Conservation (phyloP, 140 eudicot species). For the Ambrosia hybrid region DNA sequence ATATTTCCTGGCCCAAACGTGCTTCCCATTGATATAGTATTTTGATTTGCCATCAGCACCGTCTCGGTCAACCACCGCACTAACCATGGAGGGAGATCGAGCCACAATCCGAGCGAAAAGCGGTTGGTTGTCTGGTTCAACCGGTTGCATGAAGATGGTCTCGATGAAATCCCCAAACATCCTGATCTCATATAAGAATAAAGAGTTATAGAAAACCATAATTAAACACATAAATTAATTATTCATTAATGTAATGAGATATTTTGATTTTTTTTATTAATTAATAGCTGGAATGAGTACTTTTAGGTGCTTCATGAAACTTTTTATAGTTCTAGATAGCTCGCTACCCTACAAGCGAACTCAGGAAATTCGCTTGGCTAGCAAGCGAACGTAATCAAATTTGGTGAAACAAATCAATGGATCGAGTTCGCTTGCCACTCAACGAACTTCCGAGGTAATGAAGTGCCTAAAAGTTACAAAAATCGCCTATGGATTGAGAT, state of each 20-base stretch:
- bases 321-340: too few species aligned
- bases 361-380: too few species aligned
- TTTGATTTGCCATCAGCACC: conserved; percentile 30
- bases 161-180: conserved; percentile 42
- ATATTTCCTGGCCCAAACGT: conserved; percentile 40
- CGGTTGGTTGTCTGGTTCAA: conserved; percentile 23
- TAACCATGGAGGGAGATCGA: conserved; percentile 19
- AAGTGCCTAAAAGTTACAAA: too few species aligned
- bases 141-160: conserved; percentile 30
- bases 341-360: too few species aligned
- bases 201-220: not conserved
- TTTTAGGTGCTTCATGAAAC: too few species aligned
- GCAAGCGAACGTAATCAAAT: too few species aligned
- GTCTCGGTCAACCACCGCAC: conserved; percentile 30
- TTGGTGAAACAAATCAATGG: too few species aligned
- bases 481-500: too few species aligned
- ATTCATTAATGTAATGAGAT: not conserved
- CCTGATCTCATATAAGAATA: conserved; percentile 19
- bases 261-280: too few species aligned
- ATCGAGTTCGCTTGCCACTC: too few species aligned
- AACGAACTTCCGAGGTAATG: too few species aligned
- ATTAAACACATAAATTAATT: not conserved
- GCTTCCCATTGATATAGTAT: conserved; percentile 43
- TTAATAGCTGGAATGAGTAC: too few species aligned
- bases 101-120: conserved; percentile 42